Evolutionary conservation across 495 filamentous ascomycete species (phyloP), one percentile per base, ranked within the genome.

Genomic region (Hypoxylon fragiforme): DNA sequence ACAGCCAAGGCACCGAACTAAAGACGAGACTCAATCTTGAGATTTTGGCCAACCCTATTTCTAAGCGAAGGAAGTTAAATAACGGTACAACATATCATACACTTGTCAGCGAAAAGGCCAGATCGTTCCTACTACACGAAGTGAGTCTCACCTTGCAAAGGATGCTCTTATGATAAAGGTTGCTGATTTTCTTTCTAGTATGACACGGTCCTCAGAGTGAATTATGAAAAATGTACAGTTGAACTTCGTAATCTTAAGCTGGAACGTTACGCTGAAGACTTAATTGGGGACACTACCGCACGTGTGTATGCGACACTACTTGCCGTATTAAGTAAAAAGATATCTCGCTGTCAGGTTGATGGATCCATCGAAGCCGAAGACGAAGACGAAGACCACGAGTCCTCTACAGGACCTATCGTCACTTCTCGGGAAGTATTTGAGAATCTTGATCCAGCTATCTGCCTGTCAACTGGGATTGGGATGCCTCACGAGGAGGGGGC

Each of bases 201-300:
- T 3, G 64, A 85, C 44, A 69, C 90, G 43, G 80, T 89, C 15
- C 73, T 97, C 37, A 84, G 88, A 21, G 77, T 97, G 18, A 96
- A 96, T 67, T 86, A 90, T 64, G 87, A 89, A 28, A 96, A 92
- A 64, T 85, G 90, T 36, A 77, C 83, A 3, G 88, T 97, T 11
- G 78, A 87, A 13, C 78, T 95, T 46, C 89, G 94, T 44, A 96
- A 87, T 56, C 77, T 81, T 42, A 84, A 84, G 16, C 85, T 98
- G 22, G 81, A 87, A 31, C 73, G 77, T 2, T 71, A 84, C 16
- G 85, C 78, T 2, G 73, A 75, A 57, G 81, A 77, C 57, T 80
- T 72, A 60, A 77, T 82, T 53, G 85, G 85, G 42, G 75, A 76
- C 53, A 82, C 70, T 0, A 91, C 92, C 0, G 79, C 83, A 2